phyloP scores from a whole-genome alignment of 257 asterid genomes.

The Cinchona pubescens region DNA sequence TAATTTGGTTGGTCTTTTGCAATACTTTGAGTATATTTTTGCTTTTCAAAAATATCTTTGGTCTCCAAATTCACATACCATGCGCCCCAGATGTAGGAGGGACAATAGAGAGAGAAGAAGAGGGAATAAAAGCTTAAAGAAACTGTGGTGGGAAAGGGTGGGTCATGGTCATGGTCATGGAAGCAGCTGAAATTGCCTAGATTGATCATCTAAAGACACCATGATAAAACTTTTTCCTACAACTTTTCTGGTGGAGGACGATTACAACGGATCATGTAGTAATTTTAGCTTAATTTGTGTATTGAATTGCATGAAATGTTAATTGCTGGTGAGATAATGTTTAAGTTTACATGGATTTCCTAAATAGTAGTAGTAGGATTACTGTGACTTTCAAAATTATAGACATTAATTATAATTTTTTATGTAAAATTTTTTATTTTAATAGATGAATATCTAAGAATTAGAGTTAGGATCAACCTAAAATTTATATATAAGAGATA shows the following conservation, averaged over 20 bases:
- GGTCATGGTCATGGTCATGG: constrained; percentile 17
- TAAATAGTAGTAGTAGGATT: no score
- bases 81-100: neutral
- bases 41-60: neutral
- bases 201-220: neutral
- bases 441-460: no score
- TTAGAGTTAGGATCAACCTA: no score
- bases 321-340: neutral
- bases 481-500: no score
- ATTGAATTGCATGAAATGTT: constrained; percentile 7
- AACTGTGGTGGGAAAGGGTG: constrained; percentile 7
- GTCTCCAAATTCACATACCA: neutral
- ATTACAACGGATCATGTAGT: constrained; percentile 13
- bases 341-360: neutral
- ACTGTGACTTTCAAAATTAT: no score
- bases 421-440: no score
- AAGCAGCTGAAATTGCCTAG: neutral
- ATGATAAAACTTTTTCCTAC: neutral
- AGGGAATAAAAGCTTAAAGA: neutral
- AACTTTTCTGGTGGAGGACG: neutral
- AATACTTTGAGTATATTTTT: neutral
- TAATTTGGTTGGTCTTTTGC: neutral
- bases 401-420: no score
- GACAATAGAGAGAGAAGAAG: neutral
- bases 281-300: neutral